These are phyloP conservation scores for Hordeum marinum DNA, from an alignment of 176 grass and related monocot genomes.

Conservation along the genomic window DNA sequence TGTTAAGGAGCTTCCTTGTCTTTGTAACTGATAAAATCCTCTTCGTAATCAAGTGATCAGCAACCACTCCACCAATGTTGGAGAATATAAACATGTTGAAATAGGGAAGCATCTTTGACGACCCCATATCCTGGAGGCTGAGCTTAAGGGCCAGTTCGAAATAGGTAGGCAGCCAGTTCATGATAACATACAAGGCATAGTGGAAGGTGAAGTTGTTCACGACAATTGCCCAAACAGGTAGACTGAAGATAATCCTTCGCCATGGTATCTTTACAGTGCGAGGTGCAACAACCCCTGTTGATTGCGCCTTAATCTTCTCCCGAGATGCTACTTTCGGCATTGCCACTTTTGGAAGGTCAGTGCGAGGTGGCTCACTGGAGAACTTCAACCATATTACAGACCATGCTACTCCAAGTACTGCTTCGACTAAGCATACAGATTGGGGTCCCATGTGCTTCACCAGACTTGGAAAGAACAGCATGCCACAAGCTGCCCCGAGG, in stretches of 20 bases:
- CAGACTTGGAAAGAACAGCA: not conserved
- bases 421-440: not conserved
- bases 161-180: conserved; percentile 12
- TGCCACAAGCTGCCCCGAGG: conserved; percentile 1
- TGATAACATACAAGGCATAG: conserved; percentile 15
- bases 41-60: not conserved
- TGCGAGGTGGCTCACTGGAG: conserved; percentile 2
- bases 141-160: not conserved
- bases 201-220: conserved; percentile 18
- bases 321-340: not conserved
- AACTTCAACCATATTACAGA: conserved; percentile 4
- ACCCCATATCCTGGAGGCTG: conserved; percentile 7
- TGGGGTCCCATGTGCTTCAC: conserved; percentile 11
- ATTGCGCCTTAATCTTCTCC: not conserved
- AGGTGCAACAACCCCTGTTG: conserved; percentile 5
- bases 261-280: conserved; percentile 1
- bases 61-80: conserved; percentile 16
- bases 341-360: conserved; percentile 1
- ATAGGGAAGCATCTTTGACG: conserved; percentile 13
- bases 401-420: conserved; percentile 3
- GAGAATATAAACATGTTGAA: conserved; percentile 15
- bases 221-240: conserved; percentile 10
- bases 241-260: not conserved
- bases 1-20: not conserved
- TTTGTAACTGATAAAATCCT: conserved; percentile 2